Evolutionary conservation across 441 rosid species (phyloP), one percentile per base, ranked within the genome.

Genomic region (Gossypium laxum): DNA sequence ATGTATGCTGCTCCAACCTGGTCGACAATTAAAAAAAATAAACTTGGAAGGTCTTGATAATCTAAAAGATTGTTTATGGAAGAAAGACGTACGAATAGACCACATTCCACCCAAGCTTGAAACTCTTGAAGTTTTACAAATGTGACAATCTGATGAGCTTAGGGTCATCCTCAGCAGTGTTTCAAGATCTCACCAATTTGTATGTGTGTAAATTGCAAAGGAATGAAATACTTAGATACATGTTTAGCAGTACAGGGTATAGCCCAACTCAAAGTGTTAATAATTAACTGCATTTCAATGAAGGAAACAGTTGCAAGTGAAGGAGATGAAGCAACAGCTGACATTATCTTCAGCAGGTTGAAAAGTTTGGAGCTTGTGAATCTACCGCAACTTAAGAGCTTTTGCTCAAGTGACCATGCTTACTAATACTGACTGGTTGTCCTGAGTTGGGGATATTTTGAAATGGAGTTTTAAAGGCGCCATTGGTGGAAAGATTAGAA

Each of bases 371-470:
- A 1, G 30, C 75, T 83, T 30, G 0, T 4, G 6, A 0, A 12
- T 51, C 60, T 81, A 28, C 67, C 75, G 11, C 47, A 61, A 51
- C 77, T 79, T 47, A 6, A 18, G 15, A 65, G 75, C 68, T 83
- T 81, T 74, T 75, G 75, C 65, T 60, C 57, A 0, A 48, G 52
- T 1, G 60, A 30, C 12, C 52, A 41, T 5, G 1, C 63, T 18
- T 38, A 43, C 8, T 64, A 43, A 38, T 1, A 3, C 67, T 77
- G 56, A 43, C 0, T 0, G 12, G 52, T 4, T 77, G 79, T 50
- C 79, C 79, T 30, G 32, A 54, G 5, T 60, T 81, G 79, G 10
- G 66, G 45, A 45, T 43, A 10, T 74, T 80, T 24, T 63, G 51
- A 2, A 34, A 21, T 50, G 68, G 68, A 18, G 10, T 32, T 38